phyloP scores from a whole-genome alignment of 2,329 filamentous ascomycete genomes.

The Fusarium humuli region DNA sequence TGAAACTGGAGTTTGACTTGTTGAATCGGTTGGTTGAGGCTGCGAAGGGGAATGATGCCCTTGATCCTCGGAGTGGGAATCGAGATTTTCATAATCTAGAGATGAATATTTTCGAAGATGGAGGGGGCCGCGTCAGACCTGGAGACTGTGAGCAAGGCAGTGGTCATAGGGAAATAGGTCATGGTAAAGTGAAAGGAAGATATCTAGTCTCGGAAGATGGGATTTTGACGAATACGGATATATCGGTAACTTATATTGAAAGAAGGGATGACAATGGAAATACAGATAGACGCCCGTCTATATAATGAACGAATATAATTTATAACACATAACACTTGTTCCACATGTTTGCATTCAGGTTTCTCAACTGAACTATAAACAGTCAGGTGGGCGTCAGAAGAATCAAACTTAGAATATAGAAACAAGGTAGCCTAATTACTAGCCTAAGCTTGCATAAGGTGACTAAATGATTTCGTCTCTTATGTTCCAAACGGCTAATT shows the following conservation, averaged over 20 bases:
- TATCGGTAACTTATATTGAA: slow-evolving; percentile 17
- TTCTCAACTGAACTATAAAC: not conserved
- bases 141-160: accelerated
- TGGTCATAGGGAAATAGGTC: accelerated
- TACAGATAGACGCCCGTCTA: not conserved
- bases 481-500: too few species aligned
- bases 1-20: slow-evolving; percentile 54
- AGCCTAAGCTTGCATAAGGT: too few species aligned
- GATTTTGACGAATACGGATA: not conserved
- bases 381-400: too few species aligned
- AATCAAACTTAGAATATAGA: too few species aligned
- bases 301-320: not conserved
- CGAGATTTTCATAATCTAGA: not conserved
- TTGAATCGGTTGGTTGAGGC: slow-evolving; percentile 46
- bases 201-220: not conserved
- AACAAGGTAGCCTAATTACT: too few species aligned
- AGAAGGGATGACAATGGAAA: not conserved
- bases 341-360: accelerated
- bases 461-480: too few species aligned
- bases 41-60: not conserved
- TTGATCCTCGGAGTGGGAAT: not conserved
- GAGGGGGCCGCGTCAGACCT: accelerated
- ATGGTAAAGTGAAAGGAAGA: not conserved
- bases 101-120: not conserved
- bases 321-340: not conserved